phyloP scores from a whole-genome alignment of 169 alveolate genomes.

The Besnoitia besnoiti region DNA sequence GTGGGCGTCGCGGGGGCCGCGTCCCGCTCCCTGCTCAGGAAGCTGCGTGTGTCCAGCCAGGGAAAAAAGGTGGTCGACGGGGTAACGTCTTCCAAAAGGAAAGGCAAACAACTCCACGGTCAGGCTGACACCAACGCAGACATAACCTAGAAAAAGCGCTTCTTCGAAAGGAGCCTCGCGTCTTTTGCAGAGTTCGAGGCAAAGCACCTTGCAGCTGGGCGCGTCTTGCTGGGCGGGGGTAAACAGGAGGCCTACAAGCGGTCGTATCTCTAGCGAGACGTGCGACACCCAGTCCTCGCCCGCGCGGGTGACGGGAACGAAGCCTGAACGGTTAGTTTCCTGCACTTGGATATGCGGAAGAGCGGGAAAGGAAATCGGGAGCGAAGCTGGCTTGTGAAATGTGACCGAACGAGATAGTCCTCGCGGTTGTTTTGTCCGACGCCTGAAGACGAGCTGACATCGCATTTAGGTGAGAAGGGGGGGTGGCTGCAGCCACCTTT shows the following conservation, averaged over 20 bases:
- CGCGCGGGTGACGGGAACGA: too few relatives aligned
- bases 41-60: neutral
- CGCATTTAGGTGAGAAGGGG: neutral
- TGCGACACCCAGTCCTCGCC: too few relatives aligned
- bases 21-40: neutral
- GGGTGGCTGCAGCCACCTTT: conserved; percentile 4
- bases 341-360: too few relatives aligned
- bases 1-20: conserved; percentile 15
- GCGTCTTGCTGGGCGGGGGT: neutral
- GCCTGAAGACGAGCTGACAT: neutral
- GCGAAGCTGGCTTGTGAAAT: too few relatives aligned
- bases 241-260: neutral
- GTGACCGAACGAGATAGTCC: too few relatives aligned
- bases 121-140: too few relatives aligned
- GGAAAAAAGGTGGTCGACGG: neutral
- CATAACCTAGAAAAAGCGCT: neutral
- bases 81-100: neutral
- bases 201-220: neutral
- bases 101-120: too few relatives aligned
- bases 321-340: too few relatives aligned
- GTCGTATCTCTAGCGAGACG: neutral
- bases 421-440: too few relatives aligned
- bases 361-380: too few relatives aligned
- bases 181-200: neutral
- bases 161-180: neutral